phyloP scores from a whole-genome alignment of 495 filamentous ascomycete genomes.

The Sabuloglossum arenarium region DNA sequence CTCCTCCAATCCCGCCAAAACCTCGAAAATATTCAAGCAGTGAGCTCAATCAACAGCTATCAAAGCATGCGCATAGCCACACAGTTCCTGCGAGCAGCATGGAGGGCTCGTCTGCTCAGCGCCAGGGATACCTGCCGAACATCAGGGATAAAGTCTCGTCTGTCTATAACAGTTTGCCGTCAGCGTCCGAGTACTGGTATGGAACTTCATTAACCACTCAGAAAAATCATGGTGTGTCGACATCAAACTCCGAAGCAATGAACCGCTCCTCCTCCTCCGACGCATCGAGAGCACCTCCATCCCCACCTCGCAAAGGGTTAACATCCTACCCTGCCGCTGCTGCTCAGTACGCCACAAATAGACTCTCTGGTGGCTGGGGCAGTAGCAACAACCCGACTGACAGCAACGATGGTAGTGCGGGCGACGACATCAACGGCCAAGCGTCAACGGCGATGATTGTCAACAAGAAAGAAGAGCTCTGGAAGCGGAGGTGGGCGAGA shows the following conservation, averaged over 20 bases:
- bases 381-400: slow-evolving; percentile 5
- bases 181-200: slow-evolving; percentile 6
- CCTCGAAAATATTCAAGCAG: not conserved
- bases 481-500: slow-evolving; percentile 55
- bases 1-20: slow-evolving; percentile 5
- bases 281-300: slow-evolving; percentile 3
- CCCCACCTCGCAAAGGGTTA: slow-evolving; percentile 17
- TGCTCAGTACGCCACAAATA: slow-evolving; percentile 20
- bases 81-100: not conserved
- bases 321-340: slow-evolving; percentile 23
- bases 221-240: not conserved
- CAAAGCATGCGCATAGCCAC: not conserved
- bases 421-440: slow-evolving; percentile 4
- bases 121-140: slow-evolving; percentile 15
- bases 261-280: not conserved
- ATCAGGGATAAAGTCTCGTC: slow-evolving; percentile 20
- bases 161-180: slow-evolving; percentile 28
- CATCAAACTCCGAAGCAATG: not conserved
- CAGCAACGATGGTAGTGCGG: slow-evolving; percentile 5
- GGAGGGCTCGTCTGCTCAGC: not conserved
- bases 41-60: not conserved
- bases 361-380: slow-evolving; percentile 10
- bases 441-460: too few species aligned
- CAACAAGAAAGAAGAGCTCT: slow-evolving; percentile 69
- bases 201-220: not conserved